Conservation (phyloP, 352 stramenopile genomes). For the Thraustochytrium sp. region DNA sequence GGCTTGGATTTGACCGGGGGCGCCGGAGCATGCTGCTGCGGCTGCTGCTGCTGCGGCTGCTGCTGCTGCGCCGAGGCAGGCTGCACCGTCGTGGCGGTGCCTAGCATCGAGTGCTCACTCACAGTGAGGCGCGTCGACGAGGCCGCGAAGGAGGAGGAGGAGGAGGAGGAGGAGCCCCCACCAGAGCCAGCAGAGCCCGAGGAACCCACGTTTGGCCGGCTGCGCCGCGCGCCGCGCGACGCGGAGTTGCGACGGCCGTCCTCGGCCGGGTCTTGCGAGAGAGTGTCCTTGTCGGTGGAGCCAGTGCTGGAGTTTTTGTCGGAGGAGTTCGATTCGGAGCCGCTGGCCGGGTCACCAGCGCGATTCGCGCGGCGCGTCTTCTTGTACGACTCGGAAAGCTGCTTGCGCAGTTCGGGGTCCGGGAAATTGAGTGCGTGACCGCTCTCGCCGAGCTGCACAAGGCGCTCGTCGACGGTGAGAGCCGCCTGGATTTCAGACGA, state of each 20-base stretch:
- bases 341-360: neutral
- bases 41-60: too few species aligned
- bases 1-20: too few species aligned
- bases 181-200: neutral
- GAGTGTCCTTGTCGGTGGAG: slow-evolving; percentile 6
- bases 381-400: neutral
- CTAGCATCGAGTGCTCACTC: neutral
- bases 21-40: neutral
- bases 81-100: neutral
- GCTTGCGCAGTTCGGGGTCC: neutral
- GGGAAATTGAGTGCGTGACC: slow-evolving; percentile 27
- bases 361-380: neutral
- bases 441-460: slow-evolving; percentile 24
- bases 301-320: slow-evolving; percentile 18
- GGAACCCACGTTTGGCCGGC: too few species aligned
- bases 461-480: slow-evolving; percentile 15
- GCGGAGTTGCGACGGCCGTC: neutral
- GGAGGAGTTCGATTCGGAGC: neutral
- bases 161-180: neutral
- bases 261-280: neutral
- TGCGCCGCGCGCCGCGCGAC: neutral
- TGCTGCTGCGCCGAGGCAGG: neutral
- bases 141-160: neutral
- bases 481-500: slow-evolving; percentile 13
- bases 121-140: too few species aligned